Evolutionary conservation across 371 early-diverging fungal genomes (phyloP).

Genomic region (Syncephalastrum contaminatum): DNA sequence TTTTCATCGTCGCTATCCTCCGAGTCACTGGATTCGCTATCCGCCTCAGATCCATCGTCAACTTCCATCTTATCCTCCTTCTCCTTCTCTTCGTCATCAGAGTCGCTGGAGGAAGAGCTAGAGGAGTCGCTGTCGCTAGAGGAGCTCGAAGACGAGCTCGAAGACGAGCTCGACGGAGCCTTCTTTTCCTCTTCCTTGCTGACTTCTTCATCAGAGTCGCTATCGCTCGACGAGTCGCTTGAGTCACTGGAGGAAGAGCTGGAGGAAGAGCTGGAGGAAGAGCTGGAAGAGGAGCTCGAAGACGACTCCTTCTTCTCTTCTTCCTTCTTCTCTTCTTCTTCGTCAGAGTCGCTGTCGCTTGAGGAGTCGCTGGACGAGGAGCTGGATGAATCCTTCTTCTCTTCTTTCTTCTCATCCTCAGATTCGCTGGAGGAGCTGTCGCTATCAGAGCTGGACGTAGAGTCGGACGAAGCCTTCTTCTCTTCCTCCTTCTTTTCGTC

Average conservation of each 20-base stretch:
- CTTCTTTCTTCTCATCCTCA: constrained; percentile 16
- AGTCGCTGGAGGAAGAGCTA: neutral
- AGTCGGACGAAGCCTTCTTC: too few species aligned
- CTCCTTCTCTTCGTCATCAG: neutral
- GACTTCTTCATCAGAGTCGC: constrained; percentile 17
- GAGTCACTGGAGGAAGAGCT: constrained; percentile 6
- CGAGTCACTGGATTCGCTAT: constrained; percentile 23
- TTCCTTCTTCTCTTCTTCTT: neutral
- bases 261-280: neutral
- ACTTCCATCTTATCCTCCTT: too few species aligned
- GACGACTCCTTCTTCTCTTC: constrained; percentile 7
- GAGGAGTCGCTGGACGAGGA: constrained; percentile 9
- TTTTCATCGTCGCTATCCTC: constrained; percentile 15
- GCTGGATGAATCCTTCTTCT: constrained; percentile 9
- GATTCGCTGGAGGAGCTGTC: constrained; percentile 22
- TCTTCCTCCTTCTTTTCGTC: too few species aligned
- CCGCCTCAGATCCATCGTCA: constrained; percentile 2
- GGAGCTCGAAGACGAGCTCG: constrained; percentile 11
- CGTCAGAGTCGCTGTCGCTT: constrained; percentile 11
- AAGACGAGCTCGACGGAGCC: constrained; percentile 11
- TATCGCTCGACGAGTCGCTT: constrained; percentile 9
- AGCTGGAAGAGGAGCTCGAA: too few species aligned
- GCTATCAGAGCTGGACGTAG: constrained; percentile 7
- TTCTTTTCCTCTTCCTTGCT: constrained; percentile 17
- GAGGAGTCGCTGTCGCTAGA: constrained; percentile 1